Evolutionary conservation across 768 basidiomycete species (phyloP).

Genomic region (Aureoboletus auriporus): DNA sequence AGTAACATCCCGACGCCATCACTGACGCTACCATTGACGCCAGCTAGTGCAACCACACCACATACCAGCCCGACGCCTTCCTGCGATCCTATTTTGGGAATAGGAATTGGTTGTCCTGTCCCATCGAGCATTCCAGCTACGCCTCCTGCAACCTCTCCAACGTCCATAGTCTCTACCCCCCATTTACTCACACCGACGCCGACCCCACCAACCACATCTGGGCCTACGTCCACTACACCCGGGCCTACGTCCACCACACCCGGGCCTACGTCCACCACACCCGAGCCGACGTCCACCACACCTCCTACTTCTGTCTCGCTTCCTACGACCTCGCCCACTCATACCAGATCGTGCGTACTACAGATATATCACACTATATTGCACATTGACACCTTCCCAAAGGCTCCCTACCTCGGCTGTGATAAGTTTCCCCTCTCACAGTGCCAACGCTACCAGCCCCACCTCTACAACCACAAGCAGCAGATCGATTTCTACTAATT

Average conservation of each 20-base stretch:
- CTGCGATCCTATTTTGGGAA: conserved; percentile 7
- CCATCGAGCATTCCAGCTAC: neutral
- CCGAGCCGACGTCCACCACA: neutral
- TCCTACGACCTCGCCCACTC: neutral
- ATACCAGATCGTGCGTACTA: conserved; percentile 13
- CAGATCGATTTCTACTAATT: conserved; percentile 11
- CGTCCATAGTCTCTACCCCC: neutral
- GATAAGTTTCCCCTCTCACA: conserved; percentile 27
- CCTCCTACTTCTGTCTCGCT: too few relatives aligned
- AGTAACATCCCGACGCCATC: neutral
- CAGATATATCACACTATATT: neutral
- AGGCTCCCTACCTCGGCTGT: conserved; percentile 16
- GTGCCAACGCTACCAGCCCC: conserved; percentile 1
- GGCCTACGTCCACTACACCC: neutral
- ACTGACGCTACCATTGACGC: too few relatives aligned
- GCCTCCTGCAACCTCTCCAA: neutral
- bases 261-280: neutral
- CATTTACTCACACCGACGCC: neutral
- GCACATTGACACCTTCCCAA: neutral
- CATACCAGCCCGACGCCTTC: conserved; percentile 1
- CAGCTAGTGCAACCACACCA: neutral
- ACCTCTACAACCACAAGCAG: conserved; percentile 17
- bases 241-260: neutral
- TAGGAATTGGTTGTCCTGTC: conserved; percentile 7
- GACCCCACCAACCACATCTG: neutral